A percentile compares a stretch with the other conserved stretches of the same genome.
Evolutionary conservation across 768 basidiomycete genomes (phyloP).

Genomic region (Melanogaster broomeanus): DNA sequence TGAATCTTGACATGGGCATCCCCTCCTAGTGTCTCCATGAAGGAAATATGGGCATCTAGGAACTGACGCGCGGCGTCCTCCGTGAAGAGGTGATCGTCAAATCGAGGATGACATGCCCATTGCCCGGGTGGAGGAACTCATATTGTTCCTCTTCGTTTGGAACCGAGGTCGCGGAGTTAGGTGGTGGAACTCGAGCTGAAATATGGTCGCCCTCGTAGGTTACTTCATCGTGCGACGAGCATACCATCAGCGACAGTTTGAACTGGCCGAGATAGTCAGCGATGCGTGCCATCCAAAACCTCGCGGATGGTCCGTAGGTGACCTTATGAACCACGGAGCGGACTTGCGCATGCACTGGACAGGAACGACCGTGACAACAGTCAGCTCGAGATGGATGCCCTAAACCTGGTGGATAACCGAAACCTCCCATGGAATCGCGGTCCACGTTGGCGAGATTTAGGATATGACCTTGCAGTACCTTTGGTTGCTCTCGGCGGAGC

Average conservation of each 20-base stretch:
- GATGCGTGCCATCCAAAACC: conserved; percentile 26
- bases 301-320: conserved; percentile 31
- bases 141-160: too few relatives aligned
- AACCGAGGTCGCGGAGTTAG: too few relatives aligned
- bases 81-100: too few relatives aligned
- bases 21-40: too few relatives aligned
- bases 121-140: too few relatives aligned
- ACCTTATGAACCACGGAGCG: conserved; percentile 26
- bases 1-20: too few relatives aligned
- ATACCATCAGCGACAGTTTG: conserved; percentile 20
- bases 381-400: conserved; percentile 29
- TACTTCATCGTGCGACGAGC: too few relatives aligned
- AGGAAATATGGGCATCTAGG: too few relatives aligned
- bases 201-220: too few relatives aligned
- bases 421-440: conserved; percentile 28
- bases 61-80: too few relatives aligned
- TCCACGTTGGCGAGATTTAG: conserved; percentile 33
- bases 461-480: conserved; percentile 27
- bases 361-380: conserved; percentile 28
- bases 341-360: conserved; percentile 34
- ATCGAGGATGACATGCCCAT: too few relatives aligned
- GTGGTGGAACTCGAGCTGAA: too few relatives aligned
- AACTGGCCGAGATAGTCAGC: conserved; percentile 22
- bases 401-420: conserved; percentile 27
- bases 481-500: conserved; percentile 27